phyloP scores from a whole-genome alignment of 768 basidiomycete genomes.

The Termitomyces sp. region DNA sequence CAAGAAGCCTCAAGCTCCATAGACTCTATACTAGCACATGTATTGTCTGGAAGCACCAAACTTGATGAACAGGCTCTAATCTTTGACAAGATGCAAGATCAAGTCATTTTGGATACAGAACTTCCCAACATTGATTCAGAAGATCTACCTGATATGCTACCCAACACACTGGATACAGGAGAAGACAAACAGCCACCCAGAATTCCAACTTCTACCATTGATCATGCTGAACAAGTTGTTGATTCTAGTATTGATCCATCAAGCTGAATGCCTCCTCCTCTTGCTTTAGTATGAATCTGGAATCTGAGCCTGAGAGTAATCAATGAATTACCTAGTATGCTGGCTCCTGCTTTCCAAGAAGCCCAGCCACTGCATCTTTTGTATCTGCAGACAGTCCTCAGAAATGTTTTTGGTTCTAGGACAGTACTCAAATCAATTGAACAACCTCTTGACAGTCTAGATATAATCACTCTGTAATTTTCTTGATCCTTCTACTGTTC shows the following conservation, averaged over 20 bases:
- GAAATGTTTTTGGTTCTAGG: not conserved
- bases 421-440: not conserved
- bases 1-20: not conserved
- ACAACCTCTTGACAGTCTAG: not conserved
- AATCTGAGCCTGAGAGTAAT: not conserved
- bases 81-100: too few relatives aligned
- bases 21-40: too few relatives aligned
- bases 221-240: not conserved
- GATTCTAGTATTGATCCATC: not conserved
- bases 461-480: not conserved
- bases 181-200: not conserved
- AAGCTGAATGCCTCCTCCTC: too few relatives aligned
- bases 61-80: too few relatives aligned
- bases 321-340: not conserved
- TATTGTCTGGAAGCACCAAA: too few relatives aligned
- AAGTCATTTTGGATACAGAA: too few relatives aligned
- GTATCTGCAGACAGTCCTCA: not conserved
- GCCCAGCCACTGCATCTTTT: not conserved
- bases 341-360: not conserved
- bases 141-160: too few relatives aligned
- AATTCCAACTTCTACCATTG: not conserved
- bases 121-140: too few relatives aligned
- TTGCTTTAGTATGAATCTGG: not conserved
- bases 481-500: not conserved
- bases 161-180: not conserved